A percentile compares a stretch with the other conserved stretches of the same genome.
Conservation (phyloP, 345 rosid species). For the Boechera stricta region DNA sequence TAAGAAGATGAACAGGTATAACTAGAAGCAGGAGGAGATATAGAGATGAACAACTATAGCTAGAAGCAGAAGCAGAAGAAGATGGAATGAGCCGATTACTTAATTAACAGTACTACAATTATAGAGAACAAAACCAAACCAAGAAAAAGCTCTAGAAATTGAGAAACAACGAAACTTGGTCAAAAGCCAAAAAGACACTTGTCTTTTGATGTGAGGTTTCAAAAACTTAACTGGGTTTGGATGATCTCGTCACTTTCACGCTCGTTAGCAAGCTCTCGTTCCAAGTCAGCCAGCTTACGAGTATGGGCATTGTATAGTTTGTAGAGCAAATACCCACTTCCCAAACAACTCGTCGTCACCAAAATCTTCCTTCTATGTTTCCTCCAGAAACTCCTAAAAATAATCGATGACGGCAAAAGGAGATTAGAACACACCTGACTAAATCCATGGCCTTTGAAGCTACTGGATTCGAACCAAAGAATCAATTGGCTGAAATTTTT, state of each 20-base stretch:
- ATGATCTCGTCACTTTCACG: constrained; percentile 72
- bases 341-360: constrained; percentile 70
- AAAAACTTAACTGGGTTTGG: constrained; percentile 81
- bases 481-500: constrained; percentile 14
- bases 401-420: constrained; percentile 12
- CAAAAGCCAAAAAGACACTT: constrained; percentile 2
- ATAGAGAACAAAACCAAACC: constrained; percentile 1
- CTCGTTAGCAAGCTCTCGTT: constrained; percentile 62
- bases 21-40: too few species aligned
- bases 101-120: too few species aligned
- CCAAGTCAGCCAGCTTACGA: constrained; percentile 68
- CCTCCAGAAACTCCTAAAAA: constrained; percentile 80
- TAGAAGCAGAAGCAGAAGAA: too few species aligned
- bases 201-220: background rate
- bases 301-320: constrained; percentile 74
- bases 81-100: too few species aligned
- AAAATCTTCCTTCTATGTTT: constrained; percentile 80
- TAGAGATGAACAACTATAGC: too few species aligned
- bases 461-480: constrained; percentile 32
- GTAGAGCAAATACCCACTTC: constrained; percentile 85
- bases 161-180: constrained; percentile 10
- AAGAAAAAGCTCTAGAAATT: background rate
- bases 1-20: too few species aligned
- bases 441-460: constrained; percentile 42
- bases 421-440: constrained; percentile 40